phyloP scores from a whole-genome alignment of 768 basidiomycete genomes.

The Plicaturopsis crispa region DNA sequence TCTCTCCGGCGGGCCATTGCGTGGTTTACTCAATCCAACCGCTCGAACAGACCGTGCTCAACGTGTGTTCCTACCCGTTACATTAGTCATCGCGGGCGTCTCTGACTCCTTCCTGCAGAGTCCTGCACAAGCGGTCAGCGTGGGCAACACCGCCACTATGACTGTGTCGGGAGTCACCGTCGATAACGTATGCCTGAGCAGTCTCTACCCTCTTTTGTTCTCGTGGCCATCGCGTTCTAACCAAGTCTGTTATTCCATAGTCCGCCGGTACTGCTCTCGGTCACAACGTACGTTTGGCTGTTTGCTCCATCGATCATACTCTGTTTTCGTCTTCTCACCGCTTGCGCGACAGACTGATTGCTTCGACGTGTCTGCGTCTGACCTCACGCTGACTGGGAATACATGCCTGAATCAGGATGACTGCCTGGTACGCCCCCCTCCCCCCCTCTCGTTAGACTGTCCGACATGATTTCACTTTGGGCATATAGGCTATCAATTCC shows the following conservation, averaged over 20 bases:
- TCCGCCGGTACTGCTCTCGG: background rate
- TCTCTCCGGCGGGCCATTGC: no score
- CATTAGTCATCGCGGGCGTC: background rate
- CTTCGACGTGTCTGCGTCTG: constrained; percentile 14
- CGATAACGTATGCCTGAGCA: constrained; percentile 23
- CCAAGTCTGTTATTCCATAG: background rate
- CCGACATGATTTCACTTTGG: no score
- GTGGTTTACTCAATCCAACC: background rate
- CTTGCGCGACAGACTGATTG: constrained; percentile 16
- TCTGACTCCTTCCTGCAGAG: background rate
- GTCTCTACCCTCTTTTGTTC: no score
- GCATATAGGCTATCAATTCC: background rate
- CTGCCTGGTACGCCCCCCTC: no score
- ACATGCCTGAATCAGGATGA: background rate
- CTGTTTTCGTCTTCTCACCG: no score
- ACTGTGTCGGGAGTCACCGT: constrained; percentile 25
- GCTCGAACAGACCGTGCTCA: background rate
- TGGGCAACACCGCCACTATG: constrained; percentile 23
- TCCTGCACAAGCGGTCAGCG: constrained; percentile 16
- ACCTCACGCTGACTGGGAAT: constrained; percentile 9
- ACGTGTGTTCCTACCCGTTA: background rate
- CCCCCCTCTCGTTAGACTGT: no score
- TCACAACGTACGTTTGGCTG: background rate
- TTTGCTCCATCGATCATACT: no score
- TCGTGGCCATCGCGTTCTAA: background rate